These are phyloP conservation scores for Calamus simplicifolius DNA, from an alignment of 176 grass and related monocot species.

Conservation along the genomic window DNA sequence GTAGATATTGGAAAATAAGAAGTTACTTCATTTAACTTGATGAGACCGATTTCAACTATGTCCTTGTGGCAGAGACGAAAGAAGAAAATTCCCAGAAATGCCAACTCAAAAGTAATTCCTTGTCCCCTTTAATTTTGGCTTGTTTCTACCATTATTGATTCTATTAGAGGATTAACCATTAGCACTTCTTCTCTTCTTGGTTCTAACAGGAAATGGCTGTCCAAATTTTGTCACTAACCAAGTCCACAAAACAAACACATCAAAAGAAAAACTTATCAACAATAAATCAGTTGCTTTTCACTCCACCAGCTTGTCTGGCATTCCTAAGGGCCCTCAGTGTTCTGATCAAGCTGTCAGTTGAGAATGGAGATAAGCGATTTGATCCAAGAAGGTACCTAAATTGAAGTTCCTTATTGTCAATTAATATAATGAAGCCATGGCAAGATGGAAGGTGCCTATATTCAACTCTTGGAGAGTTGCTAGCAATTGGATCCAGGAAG, in stretches of 20 bases:
- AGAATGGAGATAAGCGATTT: background rate
- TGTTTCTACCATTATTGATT: background rate
- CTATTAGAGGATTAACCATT: background rate
- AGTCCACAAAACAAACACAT: background rate
- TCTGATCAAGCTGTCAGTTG: background rate
- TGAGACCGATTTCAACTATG: no score
- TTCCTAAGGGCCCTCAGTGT: background rate
- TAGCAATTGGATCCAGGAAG: background rate
- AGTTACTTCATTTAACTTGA: no score
- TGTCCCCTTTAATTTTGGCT: background rate
- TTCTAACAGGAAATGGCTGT: conserved; percentile 3
- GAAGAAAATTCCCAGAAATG: no score
- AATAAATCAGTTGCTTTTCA: conserved; percentile 9
- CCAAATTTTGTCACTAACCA: background rate
- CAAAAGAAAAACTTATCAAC: background rate
- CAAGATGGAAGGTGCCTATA: background rate
- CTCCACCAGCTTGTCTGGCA: background rate
- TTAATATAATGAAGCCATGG: no score
- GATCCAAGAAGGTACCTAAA: no score
- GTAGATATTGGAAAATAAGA: no score
- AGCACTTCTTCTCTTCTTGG: background rate
- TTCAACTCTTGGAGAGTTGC: background rate
- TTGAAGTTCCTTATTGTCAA: background rate
- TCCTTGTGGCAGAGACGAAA: no score
- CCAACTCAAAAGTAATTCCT: background rate